A percentile compares a stretch with the other conserved stretches of the same genome.
phyloP scores from a whole-genome alignment of 2,329 filamentous ascomycete species.

The Penicillium sp. region DNA sequence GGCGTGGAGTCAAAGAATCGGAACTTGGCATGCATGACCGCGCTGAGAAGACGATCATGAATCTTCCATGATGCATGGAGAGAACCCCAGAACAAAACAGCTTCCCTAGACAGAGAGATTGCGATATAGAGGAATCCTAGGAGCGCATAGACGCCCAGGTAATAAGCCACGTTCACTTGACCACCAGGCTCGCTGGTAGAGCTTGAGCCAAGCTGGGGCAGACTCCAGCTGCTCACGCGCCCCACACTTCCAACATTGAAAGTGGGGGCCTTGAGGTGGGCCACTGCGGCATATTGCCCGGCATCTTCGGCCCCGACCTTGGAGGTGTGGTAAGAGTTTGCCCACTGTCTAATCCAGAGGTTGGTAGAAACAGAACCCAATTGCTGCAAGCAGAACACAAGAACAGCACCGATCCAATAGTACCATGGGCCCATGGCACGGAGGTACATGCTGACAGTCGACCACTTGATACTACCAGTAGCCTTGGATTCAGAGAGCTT shows the following conservation, averaged over 20 bases:
- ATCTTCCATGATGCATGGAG: constrained; percentile 77
- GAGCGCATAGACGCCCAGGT: constrained; percentile 69
- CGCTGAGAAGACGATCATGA: constrained; percentile 66
- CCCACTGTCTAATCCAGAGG: constrained; percentile 91
- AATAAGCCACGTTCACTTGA: constrained; percentile 72
- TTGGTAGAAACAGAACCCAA: constrained; percentile 78
- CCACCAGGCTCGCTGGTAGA: constrained; percentile 16
- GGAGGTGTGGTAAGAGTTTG: constrained; percentile 67
- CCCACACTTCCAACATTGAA: constrained; percentile 32
- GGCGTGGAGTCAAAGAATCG: constrained; percentile 97
- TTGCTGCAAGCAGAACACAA: constrained; percentile 75
- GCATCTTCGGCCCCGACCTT: constrained; percentile 26
- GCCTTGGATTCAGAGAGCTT: constrained; percentile 66
- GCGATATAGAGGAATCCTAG: constrained; percentile 69
- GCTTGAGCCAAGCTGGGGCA: constrained; percentile 24
- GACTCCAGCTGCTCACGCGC: constrained; percentile 25
- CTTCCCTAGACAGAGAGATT: constrained; percentile 73
- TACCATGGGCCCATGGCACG: constrained; percentile 89
- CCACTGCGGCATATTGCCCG: constrained; percentile 36
- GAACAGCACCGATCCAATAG: constrained; percentile 72
- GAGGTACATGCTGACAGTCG: constrained; percentile 78
- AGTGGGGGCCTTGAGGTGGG: constrained; percentile 31
- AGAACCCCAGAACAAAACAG: constrained; percentile 86
- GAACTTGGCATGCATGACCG: constrained; percentile 82
- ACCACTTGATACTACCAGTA: constrained; percentile 76